Conservation (phyloP, 352 stramenopile species). For the Globisporangium lucens region DNA sequence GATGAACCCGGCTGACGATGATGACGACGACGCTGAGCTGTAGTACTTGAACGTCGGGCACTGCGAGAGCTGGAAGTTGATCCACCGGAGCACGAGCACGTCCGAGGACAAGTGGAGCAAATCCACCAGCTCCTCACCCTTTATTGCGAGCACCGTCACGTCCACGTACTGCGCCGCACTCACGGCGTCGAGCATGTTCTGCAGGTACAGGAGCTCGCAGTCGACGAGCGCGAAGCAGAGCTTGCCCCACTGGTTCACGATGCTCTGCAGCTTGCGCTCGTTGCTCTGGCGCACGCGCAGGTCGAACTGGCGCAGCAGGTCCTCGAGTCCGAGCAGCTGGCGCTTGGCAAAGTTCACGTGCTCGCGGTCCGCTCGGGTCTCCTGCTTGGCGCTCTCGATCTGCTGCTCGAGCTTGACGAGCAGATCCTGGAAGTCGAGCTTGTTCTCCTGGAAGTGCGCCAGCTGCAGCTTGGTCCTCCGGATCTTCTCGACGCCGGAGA, state of each 20-base stretch:
- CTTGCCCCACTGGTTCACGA: slow-evolving; percentile 64
- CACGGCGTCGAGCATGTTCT: slow-evolving; percentile 61
- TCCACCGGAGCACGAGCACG: slow-evolving; percentile 64
- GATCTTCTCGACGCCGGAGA: slow-evolving; percentile 34
- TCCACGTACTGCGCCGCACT: slow-evolving; percentile 41
- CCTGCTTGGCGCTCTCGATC: slow-evolving; percentile 46
- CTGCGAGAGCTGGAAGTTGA: slow-evolving; percentile 61
- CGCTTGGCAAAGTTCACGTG: slow-evolving; percentile 61
- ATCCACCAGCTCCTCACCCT: slow-evolving; percentile 54
- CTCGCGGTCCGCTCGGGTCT: slow-evolving; percentile 45
- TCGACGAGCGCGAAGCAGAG: slow-evolving; percentile 65
- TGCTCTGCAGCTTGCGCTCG: slow-evolving; percentile 54
- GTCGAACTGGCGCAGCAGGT: slow-evolving; percentile 52
- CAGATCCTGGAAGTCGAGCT: slow-evolving; percentile 51
- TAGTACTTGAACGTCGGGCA: slow-evolving; percentile 31
- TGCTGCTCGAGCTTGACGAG: slow-evolving; percentile 43
- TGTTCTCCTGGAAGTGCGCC: slow-evolving; percentile 45
- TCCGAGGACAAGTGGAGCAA: slow-evolving; percentile 49
- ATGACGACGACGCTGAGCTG: slow-evolving; percentile 1
- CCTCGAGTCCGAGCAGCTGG: slow-evolving; percentile 52
- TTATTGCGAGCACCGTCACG: slow-evolving; percentile 33
- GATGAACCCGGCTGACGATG: slow-evolving; percentile 31
- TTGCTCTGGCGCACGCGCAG: slow-evolving; percentile 41
- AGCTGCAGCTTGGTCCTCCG: slow-evolving; percentile 32
- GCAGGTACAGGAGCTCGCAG: slow-evolving; percentile 42